Evolutionary conservation across 495 filamentous ascomycete genomes (phyloP), one percentile per base, ranked within the genome.

Genomic region (Parmelia sp.): DNA sequence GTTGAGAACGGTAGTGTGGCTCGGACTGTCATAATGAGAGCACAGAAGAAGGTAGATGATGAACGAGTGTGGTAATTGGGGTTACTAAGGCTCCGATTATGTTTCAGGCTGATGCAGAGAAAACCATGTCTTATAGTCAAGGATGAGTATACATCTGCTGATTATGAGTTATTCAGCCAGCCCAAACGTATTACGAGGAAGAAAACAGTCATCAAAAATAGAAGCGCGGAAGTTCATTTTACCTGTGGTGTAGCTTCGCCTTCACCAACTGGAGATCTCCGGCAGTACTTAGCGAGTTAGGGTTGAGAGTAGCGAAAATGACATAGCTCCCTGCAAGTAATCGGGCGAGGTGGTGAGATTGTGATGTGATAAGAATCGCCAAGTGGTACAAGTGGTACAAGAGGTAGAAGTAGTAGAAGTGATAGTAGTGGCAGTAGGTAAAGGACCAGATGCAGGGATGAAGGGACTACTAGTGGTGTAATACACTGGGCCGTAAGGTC

Each of bases 261-360:
- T 44, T 35, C 40, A 49, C 33, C 56, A 56, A 51, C 40, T 36
- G 31, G 36, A 58, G 33, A 47, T 58, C 8, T 53, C 55, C 62
- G 56, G 56, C 57, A 59, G 56, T 37, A 59, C 56, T 36, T 64
- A 64, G 55, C 57, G 58, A 60, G n/a, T 42, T 45, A 59, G 58
- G 56, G 56, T 64, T 59, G 35, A 42, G 47, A 57, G 62, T 64
- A 64, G 62, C 62, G 47, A 58, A 25, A 44, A 53, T 53, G 44
- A 59, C 62, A 64, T 64, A 36, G 53, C 40, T 57, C 21, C 19
- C 23, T 12, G 49, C 27, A 57, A 35, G 60, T 37, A 61, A 35
- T 63, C 49, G 36, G 51, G 51, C 51, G 31, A 44, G 27, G 61
- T 63, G 27, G 61, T 63, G 44, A 63, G 61, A 53, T 39, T 8